Evolutionary conservation across 805 yeast species (phyloP), one percentile per base, ranked within the genome.

Genomic region (Brettanomyces custersianus): DNA sequence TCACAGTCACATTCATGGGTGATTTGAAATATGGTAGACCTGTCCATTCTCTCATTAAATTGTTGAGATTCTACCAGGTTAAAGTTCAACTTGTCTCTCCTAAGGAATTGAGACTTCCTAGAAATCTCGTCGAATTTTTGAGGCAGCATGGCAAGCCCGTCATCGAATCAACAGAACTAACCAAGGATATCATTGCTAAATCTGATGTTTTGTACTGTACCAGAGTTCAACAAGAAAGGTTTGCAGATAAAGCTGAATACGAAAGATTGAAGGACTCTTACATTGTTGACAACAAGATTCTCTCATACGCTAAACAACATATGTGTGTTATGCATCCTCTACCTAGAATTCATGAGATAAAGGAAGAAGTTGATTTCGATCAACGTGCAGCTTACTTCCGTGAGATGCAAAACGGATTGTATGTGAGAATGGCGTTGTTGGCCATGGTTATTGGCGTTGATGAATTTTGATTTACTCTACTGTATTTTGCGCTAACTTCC

Each of bases 301-400:
- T 92, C 57, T 72, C 86, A 21, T 78, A 82, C 60, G 97, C 98
- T 51, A 92, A 94, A 68, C 87, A 86, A 60, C 96, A 92, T 65
- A 92, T 92, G 97, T 86, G 96, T 62, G 82, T 92, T 45, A 81
- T 92, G 95, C 99, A 92, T 61, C 99, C 99, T 59, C 75, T 92
- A 52, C 99, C 99, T 59, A 83, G 99, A 64, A 88, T 86, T 46
- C 81, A 77, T 53, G 99, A 92, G 67, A 90, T 92, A 51, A 83
- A 83, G 55, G 97, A 88, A 66, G 98, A 92, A 68, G 97, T 92
- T 54, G 99, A 92, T 62, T 92, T 90, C 57, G 99, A 92, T 65
- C 96, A 90, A 63, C 83, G 99, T 63, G 97, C 98, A 46, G 97
- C 98, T 40, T 92, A 92, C 70, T 92, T 92, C 74, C 83, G 99